A percentile compares a stretch with the other conserved stretches of the same genome.
phyloP scores from a whole-genome alignment of 257 asterid genomes.

The Primulina huaijiensis region DNA sequence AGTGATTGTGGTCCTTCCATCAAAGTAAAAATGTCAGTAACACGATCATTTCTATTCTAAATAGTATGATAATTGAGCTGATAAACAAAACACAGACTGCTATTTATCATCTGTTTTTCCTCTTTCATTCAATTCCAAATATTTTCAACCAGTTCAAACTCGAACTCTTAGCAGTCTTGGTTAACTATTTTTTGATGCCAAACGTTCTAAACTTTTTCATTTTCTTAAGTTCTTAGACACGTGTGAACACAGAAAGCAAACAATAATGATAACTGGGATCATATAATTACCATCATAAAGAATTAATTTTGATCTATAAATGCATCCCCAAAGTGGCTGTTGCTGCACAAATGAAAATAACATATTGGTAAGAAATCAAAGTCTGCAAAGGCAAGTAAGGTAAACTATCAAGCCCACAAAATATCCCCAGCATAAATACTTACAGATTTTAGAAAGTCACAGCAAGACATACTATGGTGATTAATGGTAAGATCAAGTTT shows the following conservation, averaged over 20 bases:
- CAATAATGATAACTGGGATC: background rate
- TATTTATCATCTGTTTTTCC: background rate
- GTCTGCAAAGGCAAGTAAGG: background rate
- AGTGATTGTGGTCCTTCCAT: conserved; percentile 69
- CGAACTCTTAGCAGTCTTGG: background rate
- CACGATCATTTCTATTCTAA: conserved; percentile 7
- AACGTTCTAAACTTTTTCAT: background rate
- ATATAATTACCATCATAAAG: conserved; percentile 37
- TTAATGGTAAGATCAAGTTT: background rate
- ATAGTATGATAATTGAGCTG: background rate
- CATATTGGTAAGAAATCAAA: conserved; percentile 25
- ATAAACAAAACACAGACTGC: conserved; percentile 5
- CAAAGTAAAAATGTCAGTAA: conserved; percentile 23
- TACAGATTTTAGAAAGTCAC: background rate
- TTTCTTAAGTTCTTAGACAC: background rate
- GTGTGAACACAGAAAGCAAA: background rate
- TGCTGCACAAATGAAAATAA: conserved; percentile 37
- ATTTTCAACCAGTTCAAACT: conserved; percentile 7
- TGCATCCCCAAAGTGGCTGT: conserved; percentile 32
- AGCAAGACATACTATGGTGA: background rate
- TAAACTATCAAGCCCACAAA: background rate
- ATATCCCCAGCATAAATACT: background rate
- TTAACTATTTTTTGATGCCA: background rate
- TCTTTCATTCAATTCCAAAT: background rate
- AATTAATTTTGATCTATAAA: conserved; percentile 25